A percentile compares a stretch with the other conserved stretches of the same genome.
Evolutionary conservation across 441 rosid genomes (phyloP).

Genomic region (Euphorbia schlechtendalii): DNA sequence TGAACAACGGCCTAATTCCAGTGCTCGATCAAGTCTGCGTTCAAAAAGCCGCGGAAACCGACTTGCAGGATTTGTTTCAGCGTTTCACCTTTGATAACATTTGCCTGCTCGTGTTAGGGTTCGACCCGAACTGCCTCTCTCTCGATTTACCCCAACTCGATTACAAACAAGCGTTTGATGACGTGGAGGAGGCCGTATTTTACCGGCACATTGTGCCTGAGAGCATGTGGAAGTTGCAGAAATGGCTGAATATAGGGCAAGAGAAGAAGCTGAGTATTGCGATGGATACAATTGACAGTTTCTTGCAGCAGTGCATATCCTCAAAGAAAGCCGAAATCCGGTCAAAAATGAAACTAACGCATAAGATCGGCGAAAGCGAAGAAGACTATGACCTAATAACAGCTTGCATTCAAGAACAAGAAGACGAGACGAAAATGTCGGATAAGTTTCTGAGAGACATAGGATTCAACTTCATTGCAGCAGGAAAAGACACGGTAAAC

Average conservation of each 20-base stretch:
- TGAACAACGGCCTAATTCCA: conserved; percentile 16
- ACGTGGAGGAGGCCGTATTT: conserved; percentile 26
- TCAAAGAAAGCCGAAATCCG: conserved; percentile 15
- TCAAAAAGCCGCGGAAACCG: background rate
- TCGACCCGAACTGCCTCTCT: conserved; percentile 16
- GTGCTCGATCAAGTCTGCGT: conserved; percentile 15
- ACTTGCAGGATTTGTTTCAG: conserved; percentile 20
- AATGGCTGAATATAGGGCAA: conserved; percentile 22
- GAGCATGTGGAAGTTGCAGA: conserved; percentile 28
- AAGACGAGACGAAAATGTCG: background rate
- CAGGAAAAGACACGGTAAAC: conserved; percentile 26
- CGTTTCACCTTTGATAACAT: conserved; percentile 18
- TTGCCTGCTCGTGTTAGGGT: conserved; percentile 17
- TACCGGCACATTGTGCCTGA: conserved; percentile 24
- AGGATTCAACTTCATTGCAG: conserved; percentile 22
- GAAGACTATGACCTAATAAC: conserved; percentile 12
- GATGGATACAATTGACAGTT: conserved; percentile 14
- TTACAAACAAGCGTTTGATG: conserved; percentile 18
- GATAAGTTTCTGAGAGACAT: conserved; percentile 18
- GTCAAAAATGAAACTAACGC: background rate
- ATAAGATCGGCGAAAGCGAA: background rate
- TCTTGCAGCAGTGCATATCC: conserved; percentile 21
- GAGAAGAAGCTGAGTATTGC: conserved; percentile 26
- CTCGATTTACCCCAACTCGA: conserved; percentile 14
- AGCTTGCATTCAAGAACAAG: conserved; percentile 7